Conservation (phyloP, 2,329 filamentous ascomycete species). For the Curvularia sp. region DNA sequence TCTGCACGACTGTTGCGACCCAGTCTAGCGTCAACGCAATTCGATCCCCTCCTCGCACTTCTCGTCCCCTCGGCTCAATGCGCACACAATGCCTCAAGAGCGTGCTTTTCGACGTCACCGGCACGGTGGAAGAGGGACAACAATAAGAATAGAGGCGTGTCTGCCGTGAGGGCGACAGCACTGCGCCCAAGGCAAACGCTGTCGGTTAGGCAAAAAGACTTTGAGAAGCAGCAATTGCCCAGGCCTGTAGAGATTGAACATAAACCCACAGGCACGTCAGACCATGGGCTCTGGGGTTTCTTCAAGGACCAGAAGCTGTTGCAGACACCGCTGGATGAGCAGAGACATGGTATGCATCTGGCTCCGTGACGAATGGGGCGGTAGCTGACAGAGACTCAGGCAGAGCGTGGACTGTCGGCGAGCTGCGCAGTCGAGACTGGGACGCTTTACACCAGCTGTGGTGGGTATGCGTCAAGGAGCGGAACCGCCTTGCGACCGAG, state of each 20-base stretch:
- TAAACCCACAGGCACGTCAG: constrained; percentile 67
- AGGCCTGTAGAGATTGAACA: constrained; percentile 70
- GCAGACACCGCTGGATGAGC: constrained; percentile 73
- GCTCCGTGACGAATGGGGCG: background rate
- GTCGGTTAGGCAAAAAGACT: constrained; percentile 71
- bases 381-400: constrained; percentile 54
- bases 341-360: constrained; percentile 66
- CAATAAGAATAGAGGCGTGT: constrained; percentile 82
- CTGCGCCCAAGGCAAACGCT: constrained; percentile 69
- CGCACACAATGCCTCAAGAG: constrained; percentile 52
- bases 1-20: constrained; percentile 39
- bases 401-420: constrained; percentile 81
- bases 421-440: constrained; percentile 89
- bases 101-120: constrained; percentile 61
- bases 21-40: constrained; percentile 23
- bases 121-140: constrained; percentile 70
- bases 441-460: constrained; percentile 90
- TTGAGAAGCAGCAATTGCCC: constrained; percentile 62
- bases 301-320: constrained; percentile 76
- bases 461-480: constrained; percentile 93
- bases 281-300: constrained; percentile 93
- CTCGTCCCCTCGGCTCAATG: constrained; percentile 36
- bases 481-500: constrained; percentile 86
- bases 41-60: constrained; percentile 38
- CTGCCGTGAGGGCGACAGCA: constrained; percentile 78